Percentiles rank a stretch among this genome's conserved stretches.
Conservation (phyloP, 192 early-diverging fungal genomes). For the Lunasporangiospora selenospora region DNA sequence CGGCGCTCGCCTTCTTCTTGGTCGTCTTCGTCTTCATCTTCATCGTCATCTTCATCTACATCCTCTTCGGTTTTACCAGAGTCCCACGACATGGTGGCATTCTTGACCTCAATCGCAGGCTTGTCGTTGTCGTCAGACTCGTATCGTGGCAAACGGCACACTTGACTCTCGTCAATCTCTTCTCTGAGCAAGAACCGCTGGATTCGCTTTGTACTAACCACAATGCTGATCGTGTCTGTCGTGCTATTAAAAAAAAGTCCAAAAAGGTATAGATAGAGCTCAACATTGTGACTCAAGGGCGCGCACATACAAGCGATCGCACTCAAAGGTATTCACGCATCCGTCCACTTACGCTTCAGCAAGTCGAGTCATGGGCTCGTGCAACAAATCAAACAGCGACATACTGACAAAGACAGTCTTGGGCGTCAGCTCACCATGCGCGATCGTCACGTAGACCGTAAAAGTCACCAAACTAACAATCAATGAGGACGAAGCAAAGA, state of each 20-base stretch:
- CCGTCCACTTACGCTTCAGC: constrained; percentile 37
- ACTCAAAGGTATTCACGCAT: no score
- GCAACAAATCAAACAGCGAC: constrained; percentile 20
- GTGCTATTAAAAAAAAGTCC: no score
- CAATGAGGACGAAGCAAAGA: constrained; percentile 25
- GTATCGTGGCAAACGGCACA: constrained; percentile 5
- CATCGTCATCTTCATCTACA: constrained; percentile 3
- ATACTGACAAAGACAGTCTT: constrained; percentile 42
- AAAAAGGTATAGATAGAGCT: no score
- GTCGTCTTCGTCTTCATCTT: background rate
- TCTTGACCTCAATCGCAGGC: constrained; percentile 5
- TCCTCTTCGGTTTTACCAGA: background rate
- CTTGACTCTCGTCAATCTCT: constrained; percentile 35
- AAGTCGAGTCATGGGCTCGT: constrained; percentile 22
- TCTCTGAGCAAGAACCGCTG: constrained; percentile 31
- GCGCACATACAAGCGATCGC: no score
- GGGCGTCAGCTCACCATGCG: constrained; percentile 21
- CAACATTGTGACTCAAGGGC: no score
- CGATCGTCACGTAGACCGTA: constrained; percentile 25
- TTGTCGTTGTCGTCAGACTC: background rate
- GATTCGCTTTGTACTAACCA: constrained; percentile 31
- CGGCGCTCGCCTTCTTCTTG: background rate
- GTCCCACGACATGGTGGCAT: constrained; percentile 9
- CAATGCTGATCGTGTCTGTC: constrained; percentile 7
- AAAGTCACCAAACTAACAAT: constrained; percentile 31